Percentiles rank a stretch among this genome's conserved stretches.
Evolutionary conservation across 768 basidiomycete genomes (phyloP).

Genomic region (Calocybe cyanea): DNA sequence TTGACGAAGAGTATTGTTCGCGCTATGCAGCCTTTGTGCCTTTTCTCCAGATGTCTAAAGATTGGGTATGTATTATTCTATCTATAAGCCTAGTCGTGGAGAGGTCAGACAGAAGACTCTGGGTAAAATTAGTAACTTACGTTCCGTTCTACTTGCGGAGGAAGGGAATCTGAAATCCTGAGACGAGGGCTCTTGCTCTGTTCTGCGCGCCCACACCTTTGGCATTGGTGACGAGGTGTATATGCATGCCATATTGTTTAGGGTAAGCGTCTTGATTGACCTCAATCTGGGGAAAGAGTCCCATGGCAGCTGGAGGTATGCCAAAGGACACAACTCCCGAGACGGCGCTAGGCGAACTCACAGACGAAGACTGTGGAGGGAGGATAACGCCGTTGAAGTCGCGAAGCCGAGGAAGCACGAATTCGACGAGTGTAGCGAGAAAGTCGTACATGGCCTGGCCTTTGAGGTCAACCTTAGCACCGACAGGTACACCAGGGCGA

Average conservation of each 20-base stretch:
- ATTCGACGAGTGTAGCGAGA: constrained; percentile 81
- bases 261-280: constrained; percentile 91
- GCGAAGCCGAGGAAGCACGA: constrained; percentile 90
- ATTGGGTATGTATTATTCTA: too few species aligned
- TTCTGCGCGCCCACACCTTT: constrained; percentile 88
- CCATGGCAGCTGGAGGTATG: constrained; percentile 78
- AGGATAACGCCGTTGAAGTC: constrained; percentile 85
- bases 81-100: too few species aligned
- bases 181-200: constrained; percentile 78
- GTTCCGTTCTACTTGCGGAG: constrained; percentile 39
- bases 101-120: too few species aligned
- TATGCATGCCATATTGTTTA: constrained; percentile 82
- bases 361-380: constrained; percentile 67
- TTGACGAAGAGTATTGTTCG: too few species aligned
- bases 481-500: constrained; percentile 74
- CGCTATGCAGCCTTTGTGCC: too few species aligned
- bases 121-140: too few species aligned
- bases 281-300: constrained; percentile 93
- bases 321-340: constrained; percentile 90
- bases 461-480: constrained; percentile 86
- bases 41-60: too few species aligned
- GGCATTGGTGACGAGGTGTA: constrained; percentile 90
- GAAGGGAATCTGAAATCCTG: constrained; percentile 93
- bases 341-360: constrained; percentile 71
- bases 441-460: constrained; percentile 96